Evolutionary conservation across 768 basidiomycete genomes (phyloP), one percentile per base, ranked within the genome.

Genomic region (Collybia sordida): DNA sequence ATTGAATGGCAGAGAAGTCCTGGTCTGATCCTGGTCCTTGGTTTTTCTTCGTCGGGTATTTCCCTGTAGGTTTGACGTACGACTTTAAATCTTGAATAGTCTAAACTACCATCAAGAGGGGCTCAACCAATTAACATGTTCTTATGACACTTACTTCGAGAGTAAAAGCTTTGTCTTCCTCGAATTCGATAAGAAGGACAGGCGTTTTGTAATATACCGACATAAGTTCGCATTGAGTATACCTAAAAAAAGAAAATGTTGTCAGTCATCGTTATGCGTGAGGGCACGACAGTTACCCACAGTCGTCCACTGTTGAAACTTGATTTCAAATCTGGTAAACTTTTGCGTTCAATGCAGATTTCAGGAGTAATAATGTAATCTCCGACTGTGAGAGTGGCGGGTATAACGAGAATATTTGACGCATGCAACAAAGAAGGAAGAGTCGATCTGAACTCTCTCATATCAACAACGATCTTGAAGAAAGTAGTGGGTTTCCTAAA

Each of bases 171-270:
- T 96, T 98, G 66, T 97, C 90, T 70, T 98, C 93, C 63, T 98
- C 96, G 54, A 98, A 98, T 64, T 99, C 95, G 59, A 98, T 97
- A 8, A 98, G 74, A 14, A 99, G 73, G 45, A 99, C 77, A 0
- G 96, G 95, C 17, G 88, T 84, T 68, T 93, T 97, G 72, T 99
- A 98, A 64, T 98, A 90, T 14, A 86, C 87, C 0, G 90, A 93
- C 96, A 99, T 98, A 18, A 92, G 65, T 68, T 98, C 96, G 71
- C 96, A 98, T 62, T 99, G 97, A 0, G 93, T 90, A 64, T 96
- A 97, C 52, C 96, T 98, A 57, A 2, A 18, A 39, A 14, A 19
- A 7, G 14, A 47, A 25, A 11, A 6, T n/a, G 14, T 15, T 19
- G 22, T 34, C 4, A 36, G 14, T 28, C 19, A 34, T 31, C 17